phyloP scores from a whole-genome alignment of 371 early-diverging fungal genomes.

The Mortierella sp. region DNA sequence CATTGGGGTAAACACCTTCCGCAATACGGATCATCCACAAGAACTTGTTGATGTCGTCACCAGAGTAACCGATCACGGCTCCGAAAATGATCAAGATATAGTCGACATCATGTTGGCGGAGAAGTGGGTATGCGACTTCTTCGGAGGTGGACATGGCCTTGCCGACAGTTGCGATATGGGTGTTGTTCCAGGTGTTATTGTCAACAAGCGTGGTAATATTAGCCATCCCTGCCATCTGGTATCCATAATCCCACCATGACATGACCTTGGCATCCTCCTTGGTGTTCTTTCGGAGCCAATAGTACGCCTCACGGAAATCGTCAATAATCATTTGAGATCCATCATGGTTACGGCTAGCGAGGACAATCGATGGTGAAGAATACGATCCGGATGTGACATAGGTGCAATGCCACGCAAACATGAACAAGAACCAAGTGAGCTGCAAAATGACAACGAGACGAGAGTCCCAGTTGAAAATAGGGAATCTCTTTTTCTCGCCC shows the following conservation, averaged over 20 bases:
- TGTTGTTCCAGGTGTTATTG: conserved; percentile 99
- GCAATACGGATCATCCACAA: conserved; percentile 99
- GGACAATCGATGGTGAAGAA: conserved; percentile 98
- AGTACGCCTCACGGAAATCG: conserved; percentile 99
- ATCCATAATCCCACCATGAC: conserved; percentile 99
- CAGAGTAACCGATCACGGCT: conserved; percentile 95
- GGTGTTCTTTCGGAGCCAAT: conserved; percentile 98
- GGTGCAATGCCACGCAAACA: conserved; percentile 97
- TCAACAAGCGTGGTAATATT: conserved; percentile 97
- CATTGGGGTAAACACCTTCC: conserved; percentile 96
- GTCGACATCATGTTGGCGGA: conserved; percentile 94
- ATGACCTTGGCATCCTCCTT: conserved; percentile 93
- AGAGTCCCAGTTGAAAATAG: conserved; percentile 59
- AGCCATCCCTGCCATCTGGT: conserved; percentile 99
- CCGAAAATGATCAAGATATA: conserved; percentile 98
- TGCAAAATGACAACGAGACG: conserved; percentile 66
- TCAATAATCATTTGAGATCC: conserved; percentile 97
- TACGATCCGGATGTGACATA: conserved; percentile 98
- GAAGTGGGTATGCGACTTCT: conserved; percentile 90
- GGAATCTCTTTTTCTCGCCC: conserved; percentile 53
- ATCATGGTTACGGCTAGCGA: conserved; percentile 88
- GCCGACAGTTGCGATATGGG: conserved; percentile 99
- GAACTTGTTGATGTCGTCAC: conserved; percentile 99
- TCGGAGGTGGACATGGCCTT: conserved; percentile 94
- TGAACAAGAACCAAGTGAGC: conserved; percentile 73